Conservation (phyloP, 176 grass and related monocot species). For the Bolboschoenus planiculmis region DNA sequence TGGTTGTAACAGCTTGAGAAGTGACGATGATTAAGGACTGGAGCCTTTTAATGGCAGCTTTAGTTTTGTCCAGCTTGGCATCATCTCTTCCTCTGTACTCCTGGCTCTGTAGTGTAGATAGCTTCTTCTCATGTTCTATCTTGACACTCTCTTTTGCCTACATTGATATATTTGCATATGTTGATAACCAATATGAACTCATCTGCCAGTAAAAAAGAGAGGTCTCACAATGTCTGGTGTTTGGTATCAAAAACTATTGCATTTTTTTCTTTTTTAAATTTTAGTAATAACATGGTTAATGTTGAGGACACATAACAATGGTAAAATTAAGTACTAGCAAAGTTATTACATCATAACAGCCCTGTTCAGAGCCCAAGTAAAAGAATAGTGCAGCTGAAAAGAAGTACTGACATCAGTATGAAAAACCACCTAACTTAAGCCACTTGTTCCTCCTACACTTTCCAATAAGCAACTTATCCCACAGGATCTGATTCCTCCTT, state of each 20-base stretch:
- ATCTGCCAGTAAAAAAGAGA: not conserved
- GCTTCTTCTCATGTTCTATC: conserved; percentile 95
- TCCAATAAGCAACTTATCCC: conserved; percentile 20
- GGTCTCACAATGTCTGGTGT: not conserved
- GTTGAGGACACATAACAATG: not conserved
- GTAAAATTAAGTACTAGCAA: not conserved
- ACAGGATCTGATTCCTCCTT: conserved; percentile 56
- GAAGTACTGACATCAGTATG: not conserved
- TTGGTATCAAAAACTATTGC: not conserved
- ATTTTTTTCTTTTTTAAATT: not conserved
- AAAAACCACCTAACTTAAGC: not conserved
- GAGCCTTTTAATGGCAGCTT: conserved; percentile 89
- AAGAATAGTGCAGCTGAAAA: not conserved
- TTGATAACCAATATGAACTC: not conserved
- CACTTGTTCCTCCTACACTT: not conserved
- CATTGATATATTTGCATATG: conserved; percentile 10
- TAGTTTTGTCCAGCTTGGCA: conserved; percentile 91
- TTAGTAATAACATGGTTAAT: not conserved
- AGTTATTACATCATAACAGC: not conserved
- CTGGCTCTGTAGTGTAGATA: conserved; percentile 79
- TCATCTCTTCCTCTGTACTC: conserved; percentile 78
- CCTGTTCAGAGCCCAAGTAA: not conserved
- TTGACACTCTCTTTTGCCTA: conserved; percentile 88
- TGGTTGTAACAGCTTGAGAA: conserved; percentile 88
- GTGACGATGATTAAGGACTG: conserved; percentile 88